Evolutionary conservation across 345 rosid genomes (phyloP).

Genomic region (Eucalyptus marginata): DNA sequence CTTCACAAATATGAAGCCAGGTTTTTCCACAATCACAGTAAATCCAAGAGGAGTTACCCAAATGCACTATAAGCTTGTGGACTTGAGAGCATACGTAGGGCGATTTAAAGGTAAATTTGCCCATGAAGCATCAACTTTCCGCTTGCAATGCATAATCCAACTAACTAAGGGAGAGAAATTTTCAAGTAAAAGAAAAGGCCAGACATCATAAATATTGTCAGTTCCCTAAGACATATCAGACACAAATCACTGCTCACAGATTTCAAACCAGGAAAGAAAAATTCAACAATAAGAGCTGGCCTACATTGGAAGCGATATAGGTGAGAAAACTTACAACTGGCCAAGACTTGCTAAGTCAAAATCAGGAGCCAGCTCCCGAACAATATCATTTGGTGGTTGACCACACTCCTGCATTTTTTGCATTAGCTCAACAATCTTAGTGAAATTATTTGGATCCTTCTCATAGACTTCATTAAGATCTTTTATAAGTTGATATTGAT

Average conservation of each 20-base stretch:
- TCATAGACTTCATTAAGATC: conserved; percentile 82
- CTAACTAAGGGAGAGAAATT: not conserved
- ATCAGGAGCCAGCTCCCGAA: conserved; percentile 86
- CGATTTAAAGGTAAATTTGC: not conserved
- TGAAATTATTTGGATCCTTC: conserved; percentile 57
- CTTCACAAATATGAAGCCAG: not conserved
- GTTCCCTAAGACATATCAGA: not conserved
- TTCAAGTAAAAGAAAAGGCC: not conserved
- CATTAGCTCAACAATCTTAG: conserved; percentile 85
- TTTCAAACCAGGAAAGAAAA: not conserved
- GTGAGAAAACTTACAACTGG: conserved; percentile 54
- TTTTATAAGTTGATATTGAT: conserved; percentile 64
- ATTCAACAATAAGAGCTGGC: not conserved
- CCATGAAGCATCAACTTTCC: not conserved
- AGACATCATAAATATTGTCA: not conserved
- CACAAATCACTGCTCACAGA: not conserved
- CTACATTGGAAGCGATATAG: not conserved
- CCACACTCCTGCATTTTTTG: conserved; percentile 99
- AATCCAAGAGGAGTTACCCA: not conserved
- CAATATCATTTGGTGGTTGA: conserved; percentile 90
- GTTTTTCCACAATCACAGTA: not conserved
- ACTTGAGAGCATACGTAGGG: not conserved
- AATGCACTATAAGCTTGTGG: not conserved
- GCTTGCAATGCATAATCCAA: not conserved
- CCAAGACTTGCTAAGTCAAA: conserved; percentile 70